Base-by-base conservation (phyloP, 306 rosid genomes). In the Pterocarpus santalinus region DNA sequence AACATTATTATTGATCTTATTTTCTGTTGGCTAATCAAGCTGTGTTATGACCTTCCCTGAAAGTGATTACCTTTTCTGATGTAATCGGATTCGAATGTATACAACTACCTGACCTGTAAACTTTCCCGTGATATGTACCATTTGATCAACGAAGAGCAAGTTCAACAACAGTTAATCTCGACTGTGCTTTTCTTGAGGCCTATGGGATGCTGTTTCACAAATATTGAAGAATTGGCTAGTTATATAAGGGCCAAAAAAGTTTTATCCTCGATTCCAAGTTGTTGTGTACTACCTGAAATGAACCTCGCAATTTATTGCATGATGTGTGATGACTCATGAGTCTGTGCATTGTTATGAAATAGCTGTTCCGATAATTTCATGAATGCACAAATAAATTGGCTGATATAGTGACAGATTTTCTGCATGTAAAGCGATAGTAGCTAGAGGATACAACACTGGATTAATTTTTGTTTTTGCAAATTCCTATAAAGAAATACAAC, bases 1-100 rank as follows among this genome's bases (percentile, higher is more conserved):
- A 79, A 81, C 85, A 55, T 81, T 47, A 70, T 84, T 69, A 66
- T 84, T 65, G 81, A 60, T 82, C 65, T 83, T 55, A 73, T 80
- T 56, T 78, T 67, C 75, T 57, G 39, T 86, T 76, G 49, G 36
- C 81, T 75, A 62, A 68, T 86, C 73, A 36, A 71, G 11, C 65
- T 69, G 77, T 78, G 81, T 73, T 34, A 70, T 81, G 58, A 58
- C 76, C 63, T 60, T 10, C 75, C 78, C 83, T 28, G 63, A 69
- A 75, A 64, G 39, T 74, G 71, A 72, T 22, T 65, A 65, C 85
- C 49, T 69, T 73, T 75, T 71, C 65, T 33, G 53, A 69, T 78
- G 61, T 72, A 66, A 75, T 55, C 6, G 61, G 61, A 55, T 55
- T 55, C 28, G 61, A 9, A 65, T 46, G 72, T 51, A 79, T 69